Evolutionary conservation across 352 stramenopile genomes (phyloP), one percentile per base, ranked within the genome.

Genomic region (Globisporangium paddicum): DNA sequence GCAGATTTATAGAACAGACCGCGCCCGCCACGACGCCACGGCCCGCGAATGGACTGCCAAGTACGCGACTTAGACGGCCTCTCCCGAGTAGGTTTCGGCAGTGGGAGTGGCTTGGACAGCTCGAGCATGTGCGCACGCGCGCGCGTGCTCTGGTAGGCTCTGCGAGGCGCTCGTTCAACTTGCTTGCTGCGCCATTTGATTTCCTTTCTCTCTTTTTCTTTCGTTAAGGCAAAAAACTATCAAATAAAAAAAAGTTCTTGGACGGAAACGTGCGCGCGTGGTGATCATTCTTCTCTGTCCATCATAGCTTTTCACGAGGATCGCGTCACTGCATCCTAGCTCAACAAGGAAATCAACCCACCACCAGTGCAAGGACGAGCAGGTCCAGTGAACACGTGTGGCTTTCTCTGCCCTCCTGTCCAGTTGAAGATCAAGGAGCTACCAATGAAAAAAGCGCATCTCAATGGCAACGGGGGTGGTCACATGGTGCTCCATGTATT

Each of bases 41-140:
- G 96, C 96, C 35, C 86, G 95, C 67, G 96, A 99, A 80, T 99
- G 96, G 96, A 98, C 95, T 54, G 95, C 92, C 66, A 99, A 99
- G 82, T 99, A 99, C 82, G 96, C 96, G 62, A 98, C 98, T 93
- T 98, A 98, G 77, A 87, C 71, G 47, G 58, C 30, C 44, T 23
- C 30, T 28, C 34, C n/a, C 28, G 47, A 61, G 41, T 54, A 61
- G 45, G 55, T 60, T 40, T 38, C 18, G 55, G 42, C 23, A 32
- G 35, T 32, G 55, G 14, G 30, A 61, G 45, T 28, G 28, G 47
- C n/a, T 54, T 54, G 26, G 28, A 28, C 28, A 19, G 19, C 47
- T 54, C 47, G 47, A 54, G 18, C 26, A 28, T 37, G 47, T n/a
- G 28, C 30, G 47, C 28, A 28, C 16, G 45, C 25, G 45, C 45